Conservation (phyloP, 2,329 filamentous ascomycete genomes). For the Beauveria sp. region DNA sequence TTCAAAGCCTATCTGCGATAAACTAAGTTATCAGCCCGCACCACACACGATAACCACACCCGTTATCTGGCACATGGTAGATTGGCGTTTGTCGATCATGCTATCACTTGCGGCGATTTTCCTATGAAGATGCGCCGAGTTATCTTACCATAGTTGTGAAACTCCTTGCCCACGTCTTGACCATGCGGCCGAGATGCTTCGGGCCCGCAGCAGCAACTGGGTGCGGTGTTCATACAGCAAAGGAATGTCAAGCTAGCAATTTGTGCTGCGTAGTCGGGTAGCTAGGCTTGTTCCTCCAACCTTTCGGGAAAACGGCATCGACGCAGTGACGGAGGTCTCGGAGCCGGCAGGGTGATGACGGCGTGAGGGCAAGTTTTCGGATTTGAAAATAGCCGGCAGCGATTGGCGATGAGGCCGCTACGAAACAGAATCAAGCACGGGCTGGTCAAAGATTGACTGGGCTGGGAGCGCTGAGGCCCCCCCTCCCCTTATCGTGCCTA, state of each 20-base stretch:
- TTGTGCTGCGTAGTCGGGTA: not conserved
- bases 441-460: not conserved
- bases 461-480: not conserved
- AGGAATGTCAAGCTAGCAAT: not conserved
- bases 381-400: not conserved
- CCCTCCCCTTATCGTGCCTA: not conserved
- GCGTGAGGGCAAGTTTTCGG: not conserved
- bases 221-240: not conserved
- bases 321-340: not conserved
- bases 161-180: not conserved
- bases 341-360: not conserved
- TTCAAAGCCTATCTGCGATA: conserved; percentile 1
- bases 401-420: not conserved
- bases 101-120: not conserved
- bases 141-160: not conserved
- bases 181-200: not conserved
- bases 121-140: not conserved
- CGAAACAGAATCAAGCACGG: not conserved
- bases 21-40: not conserved
- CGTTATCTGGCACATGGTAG: not conserved
- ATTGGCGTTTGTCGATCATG: not conserved
- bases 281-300: not conserved
- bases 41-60: not conserved
- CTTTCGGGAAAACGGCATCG: not conserved
- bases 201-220: not conserved